phyloP scores from a whole-genome alignment of 2,329 filamentous ascomycete genomes.

The Sphaerulina vaccinii region DNA sequence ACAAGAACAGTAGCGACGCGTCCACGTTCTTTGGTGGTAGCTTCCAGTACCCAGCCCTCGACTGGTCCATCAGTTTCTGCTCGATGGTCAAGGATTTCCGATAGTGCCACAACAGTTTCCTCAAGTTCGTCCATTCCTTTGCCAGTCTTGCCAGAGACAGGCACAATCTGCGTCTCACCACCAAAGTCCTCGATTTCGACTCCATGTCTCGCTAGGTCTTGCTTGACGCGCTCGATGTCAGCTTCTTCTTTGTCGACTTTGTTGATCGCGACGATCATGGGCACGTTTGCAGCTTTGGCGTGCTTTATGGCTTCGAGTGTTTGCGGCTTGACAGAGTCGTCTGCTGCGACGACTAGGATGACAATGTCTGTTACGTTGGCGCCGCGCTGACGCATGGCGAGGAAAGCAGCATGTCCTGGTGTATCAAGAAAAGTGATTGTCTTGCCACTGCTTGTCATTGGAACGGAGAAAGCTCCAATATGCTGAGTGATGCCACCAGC shows the following conservation, averaged over 20 bases:
- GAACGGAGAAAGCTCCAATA: constrained; percentile 94
- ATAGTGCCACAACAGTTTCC: constrained; percentile 81
- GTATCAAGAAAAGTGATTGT: constrained; percentile 96
- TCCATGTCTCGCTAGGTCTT: constrained; percentile 77
- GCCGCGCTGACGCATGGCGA: constrained; percentile 92
- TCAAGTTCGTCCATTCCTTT: constrained; percentile 88
- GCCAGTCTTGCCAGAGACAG: constrained; percentile 90
- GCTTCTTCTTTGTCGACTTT: constrained; percentile 90
- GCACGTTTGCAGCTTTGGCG: constrained; percentile 79
- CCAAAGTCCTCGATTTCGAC: constrained; percentile 94
- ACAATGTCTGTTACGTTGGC: constrained; percentile 97
- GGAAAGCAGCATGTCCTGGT: constrained; percentile 90
- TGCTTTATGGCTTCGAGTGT: constrained; percentile 96
- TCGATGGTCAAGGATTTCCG: constrained; percentile 87
- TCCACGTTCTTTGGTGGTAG: constrained; percentile 79
- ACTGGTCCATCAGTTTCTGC: constrained; percentile 73
- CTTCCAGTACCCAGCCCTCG: constrained; percentile 93
- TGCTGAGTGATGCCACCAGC: constrained; percentile 98
- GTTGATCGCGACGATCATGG: constrained; percentile 96
- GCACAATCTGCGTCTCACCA: constrained; percentile 88
- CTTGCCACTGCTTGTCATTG: constrained; percentile 71
- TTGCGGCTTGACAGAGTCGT: constrained; percentile 96
- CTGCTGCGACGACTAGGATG: constrained; percentile 89
- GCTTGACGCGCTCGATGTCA: constrained; percentile 78
- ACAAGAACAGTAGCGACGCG: constrained; percentile 87